Percentiles rank a stretch among this genome's conserved stretches.
Conservation (phyloP, 139 green algal genomes). For the Closterium sp. region DNA sequence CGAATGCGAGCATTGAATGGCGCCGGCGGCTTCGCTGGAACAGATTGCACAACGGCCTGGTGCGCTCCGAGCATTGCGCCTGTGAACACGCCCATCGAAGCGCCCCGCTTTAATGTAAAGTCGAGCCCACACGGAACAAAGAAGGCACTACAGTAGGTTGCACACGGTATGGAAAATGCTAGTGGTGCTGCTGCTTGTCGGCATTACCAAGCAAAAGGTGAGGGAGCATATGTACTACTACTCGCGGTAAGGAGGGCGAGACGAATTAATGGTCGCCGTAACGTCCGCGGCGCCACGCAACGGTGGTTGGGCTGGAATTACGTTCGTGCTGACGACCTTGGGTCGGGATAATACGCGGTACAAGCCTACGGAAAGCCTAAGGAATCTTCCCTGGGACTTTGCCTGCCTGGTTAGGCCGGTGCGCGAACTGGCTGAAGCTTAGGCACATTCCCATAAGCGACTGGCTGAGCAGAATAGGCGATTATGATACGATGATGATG, state of each 20-base stretch:
- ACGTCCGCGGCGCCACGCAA: background rate
- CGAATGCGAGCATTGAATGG: background rate
- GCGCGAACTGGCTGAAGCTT: no score
- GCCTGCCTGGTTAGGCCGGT: no score
- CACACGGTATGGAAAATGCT: background rate
- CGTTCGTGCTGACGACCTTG: background rate
- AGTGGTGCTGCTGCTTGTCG: background rate
- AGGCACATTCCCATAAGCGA: background rate
- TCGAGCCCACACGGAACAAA: no score
- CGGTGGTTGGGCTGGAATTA: background rate
- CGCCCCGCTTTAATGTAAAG: no score
- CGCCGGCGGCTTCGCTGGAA: background rate
- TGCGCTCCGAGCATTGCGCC: background rate
- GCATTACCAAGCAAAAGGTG: background rate
- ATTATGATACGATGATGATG: background rate
- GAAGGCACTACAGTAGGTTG: no score
- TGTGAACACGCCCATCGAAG: background rate
- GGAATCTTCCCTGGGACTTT: no score
- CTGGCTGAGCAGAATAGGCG: background rate
- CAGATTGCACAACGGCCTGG: background rate
- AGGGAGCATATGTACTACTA: background rate
- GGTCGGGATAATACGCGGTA: background rate
- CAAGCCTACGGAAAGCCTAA: no score
- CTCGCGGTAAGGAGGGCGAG: no score
- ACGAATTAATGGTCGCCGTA: background rate